Base-by-base conservation (phyloP, 139 green algal species). In the Chlamydomonas sp. region DNA sequence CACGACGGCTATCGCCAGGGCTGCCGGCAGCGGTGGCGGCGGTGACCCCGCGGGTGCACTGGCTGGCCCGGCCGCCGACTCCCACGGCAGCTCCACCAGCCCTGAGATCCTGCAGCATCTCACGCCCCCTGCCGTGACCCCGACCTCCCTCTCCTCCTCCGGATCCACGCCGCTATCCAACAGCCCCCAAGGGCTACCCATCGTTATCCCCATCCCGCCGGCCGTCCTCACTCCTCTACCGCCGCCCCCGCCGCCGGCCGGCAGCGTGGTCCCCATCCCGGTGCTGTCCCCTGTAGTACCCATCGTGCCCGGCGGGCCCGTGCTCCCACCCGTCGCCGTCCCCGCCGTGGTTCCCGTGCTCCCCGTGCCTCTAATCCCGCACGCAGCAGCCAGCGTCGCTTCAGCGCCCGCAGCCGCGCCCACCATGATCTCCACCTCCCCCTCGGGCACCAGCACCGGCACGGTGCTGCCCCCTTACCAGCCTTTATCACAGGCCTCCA, bases 31-130 rank as follows among this genome's bases (percentile, higher is more conserved):
- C 74, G 1, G 5, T 17, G 64, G 75, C 75, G 62, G 63, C 72
- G 14, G 9, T 9, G 9, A 71, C 12, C 9, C 9, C 9, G 66
- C 66, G 9, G 12, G 9, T 9, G 66, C 66, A 71, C 66, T 71
- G 66, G 9, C 66, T 71, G 66, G 66, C 66, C 9, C 9, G 9
- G 9, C 66, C 66, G 66, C 66, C 66, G 12, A 12, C 66, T 71
- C 9, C 9, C 66, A 71, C 7, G 63, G 18, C 72, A 60, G 20
- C n/a, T 61, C 18, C 72, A 2, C 18, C 72, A 60, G 72, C 0
- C 64, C 77, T 3, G 84, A 88, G 64, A 62, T 88, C 1, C 66
- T 88, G 57, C 75, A 82, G 57, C 83, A 87, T 15, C 66, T 88
- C 5, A 88, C 84, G 8, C 84, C 84, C 10, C 14, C 84, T 7